Conservation (phyloP, 2,329 filamentous ascomycete genomes). For the Aspergillus alliaceus region DNA sequence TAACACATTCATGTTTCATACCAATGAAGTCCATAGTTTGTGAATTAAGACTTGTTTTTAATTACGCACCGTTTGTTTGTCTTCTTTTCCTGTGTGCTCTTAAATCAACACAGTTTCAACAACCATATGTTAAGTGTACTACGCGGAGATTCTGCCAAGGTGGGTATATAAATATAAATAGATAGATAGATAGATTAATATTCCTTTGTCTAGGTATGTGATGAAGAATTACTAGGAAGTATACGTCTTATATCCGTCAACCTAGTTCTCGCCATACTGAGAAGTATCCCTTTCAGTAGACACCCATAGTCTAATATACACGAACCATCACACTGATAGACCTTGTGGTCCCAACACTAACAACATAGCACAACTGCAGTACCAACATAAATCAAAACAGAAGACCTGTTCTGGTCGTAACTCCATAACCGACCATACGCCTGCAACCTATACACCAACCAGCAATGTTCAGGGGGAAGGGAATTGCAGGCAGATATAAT, state of each 20-base stretch:
- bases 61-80: no score
- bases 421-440: conserved; percentile 16
- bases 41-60: no score
- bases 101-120: no score
- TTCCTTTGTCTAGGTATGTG: neutral
- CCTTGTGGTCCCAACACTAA: neutral
- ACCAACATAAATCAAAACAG: neutral
- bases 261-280: neutral
- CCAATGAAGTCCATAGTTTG: no score
- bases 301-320: neutral
- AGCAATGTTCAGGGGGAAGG: neutral
- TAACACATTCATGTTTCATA: no score
- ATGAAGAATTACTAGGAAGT: neutral
- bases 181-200: no score
- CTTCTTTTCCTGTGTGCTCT: no score
- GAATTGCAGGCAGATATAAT: neutral
- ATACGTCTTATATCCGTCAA: neutral
- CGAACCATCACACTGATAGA: neutral
- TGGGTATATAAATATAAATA: neutral
- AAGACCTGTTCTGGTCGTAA: conserved; percentile 6
- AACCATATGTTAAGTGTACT: no score
- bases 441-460: conserved; percentile 11
- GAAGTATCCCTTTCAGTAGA: neutral
- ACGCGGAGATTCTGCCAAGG: neutral
- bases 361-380: neutral